Evolutionary conservation across 305 asterid genomes (phyloP), one percentile per base, ranked within the genome.

Genomic region (Andrographis paniculata): DNA sequence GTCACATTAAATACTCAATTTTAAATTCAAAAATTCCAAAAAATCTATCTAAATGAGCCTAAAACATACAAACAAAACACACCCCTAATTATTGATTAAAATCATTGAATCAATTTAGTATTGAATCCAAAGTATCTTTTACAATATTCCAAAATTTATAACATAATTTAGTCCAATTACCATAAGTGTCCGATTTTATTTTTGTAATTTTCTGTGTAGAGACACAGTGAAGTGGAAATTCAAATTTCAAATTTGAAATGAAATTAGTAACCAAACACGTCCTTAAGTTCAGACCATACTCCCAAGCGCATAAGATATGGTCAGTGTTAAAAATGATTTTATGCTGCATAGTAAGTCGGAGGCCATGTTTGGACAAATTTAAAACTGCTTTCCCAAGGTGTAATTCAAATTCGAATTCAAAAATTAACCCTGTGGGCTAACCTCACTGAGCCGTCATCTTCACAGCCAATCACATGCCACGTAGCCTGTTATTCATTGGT

Each of bases 371-470:
- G 74, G 70, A 45, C 66, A 49, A 21, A 14, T 61, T 59, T 65
- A 28, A 44, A 48, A 60, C n/a, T 1, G 59, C 77, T 63, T 63
- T 69, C 69, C 73, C 69, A 60, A 64, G 41, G 37, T 39, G 59
- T 24, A 24, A 39, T 69, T 59, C 64, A 74, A 70, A 65, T 77
- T 74, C 76, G 69, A 78, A 74, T 78, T 78, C 82, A 77, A 77
- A n/a, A 77, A 31, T 65, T 24, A 27, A 43, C 45, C 45, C 1
- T 14, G 12, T 37, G 10, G 6, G 8, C 28, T 24, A 37, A 61
- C 27, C 19, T 30, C 68, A 53, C 74, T 6, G 0, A 3, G 14
- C 62, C 17, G 67, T 55, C 17, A 16, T 55, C 50, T n/a, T 52
- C 41, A 15, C 64, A 22, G 12, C 70, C 67, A 66, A 50, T 58